These are phyloP conservation scores for Saitozyma podzolica DNA, from an alignment of 768 basidiomycete genomes.

Conservation along the genomic window DNA sequence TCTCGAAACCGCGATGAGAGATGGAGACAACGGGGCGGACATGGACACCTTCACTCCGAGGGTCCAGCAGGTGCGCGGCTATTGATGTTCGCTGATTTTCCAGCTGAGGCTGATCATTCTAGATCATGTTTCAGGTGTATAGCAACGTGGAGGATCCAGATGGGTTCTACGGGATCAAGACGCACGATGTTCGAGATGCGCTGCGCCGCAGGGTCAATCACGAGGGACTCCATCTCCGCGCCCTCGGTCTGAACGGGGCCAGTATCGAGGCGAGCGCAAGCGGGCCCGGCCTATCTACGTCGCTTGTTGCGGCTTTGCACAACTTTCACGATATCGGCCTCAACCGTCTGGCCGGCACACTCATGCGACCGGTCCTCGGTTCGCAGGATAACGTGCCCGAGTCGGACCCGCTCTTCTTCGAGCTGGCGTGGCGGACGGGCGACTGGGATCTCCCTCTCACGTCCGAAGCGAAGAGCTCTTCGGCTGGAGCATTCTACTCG, in stretches of 20 bases:
- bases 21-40: constrained; percentile 51
- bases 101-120: constrained; percentile 55
- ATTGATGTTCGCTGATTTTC: neutral
- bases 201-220: constrained; percentile 85
- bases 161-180: constrained; percentile 92
- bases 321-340: constrained; percentile 90
- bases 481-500: constrained; percentile 65
- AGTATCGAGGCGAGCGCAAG: constrained; percentile 59
- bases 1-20: constrained; percentile 70
- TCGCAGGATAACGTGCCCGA: neutral
- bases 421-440: constrained; percentile 89
- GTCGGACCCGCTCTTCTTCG: constrained; percentile 54
- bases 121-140: constrained; percentile 87
- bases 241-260: constrained; percentile 86
- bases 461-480: constrained; percentile 45
- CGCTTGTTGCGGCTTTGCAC: constrained; percentile 68
- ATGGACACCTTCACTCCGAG: constrained; percentile 12
- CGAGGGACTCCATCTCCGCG: constrained; percentile 88
- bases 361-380: neutral
- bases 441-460: constrained; percentile 89
- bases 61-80: constrained; percentile 32
- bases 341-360: constrained; percentile 67
- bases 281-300: constrained; percentile 32
- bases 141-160: constrained; percentile 95
- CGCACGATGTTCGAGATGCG: constrained; percentile 72